A percentile compares a stretch with the other conserved stretches of the same genome.
Conservation (phyloP, 2,329 filamentous ascomycete genomes). For the Penicillium expansum region DNA sequence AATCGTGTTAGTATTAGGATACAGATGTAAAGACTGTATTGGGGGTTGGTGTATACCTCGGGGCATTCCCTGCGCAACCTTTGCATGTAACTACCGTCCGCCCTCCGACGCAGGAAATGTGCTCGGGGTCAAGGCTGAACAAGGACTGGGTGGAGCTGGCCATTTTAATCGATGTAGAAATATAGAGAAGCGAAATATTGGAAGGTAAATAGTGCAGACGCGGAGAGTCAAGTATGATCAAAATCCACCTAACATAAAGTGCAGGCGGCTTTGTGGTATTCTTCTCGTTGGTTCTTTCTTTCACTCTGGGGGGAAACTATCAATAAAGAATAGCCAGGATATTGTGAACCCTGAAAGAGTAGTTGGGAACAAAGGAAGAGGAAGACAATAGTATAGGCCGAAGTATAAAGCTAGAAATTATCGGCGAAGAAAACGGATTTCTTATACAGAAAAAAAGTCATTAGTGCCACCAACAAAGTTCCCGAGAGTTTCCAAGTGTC, state of each 20-base stretch:
- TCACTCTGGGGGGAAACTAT: neutral
- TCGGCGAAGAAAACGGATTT: slow-evolving; percentile 3
- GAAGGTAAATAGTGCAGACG: neutral
- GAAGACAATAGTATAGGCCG: slow-evolving; percentile 11
- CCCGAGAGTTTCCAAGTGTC: slow-evolving; percentile 15
- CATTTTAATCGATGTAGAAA: slow-evolving; percentile 17
- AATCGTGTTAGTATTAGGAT: neutral
- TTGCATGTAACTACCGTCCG: slow-evolving; percentile 35
- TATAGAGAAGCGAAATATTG: neutral
- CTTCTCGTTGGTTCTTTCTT: neutral
- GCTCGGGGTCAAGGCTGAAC: slow-evolving; percentile 31
- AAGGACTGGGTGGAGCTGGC: slow-evolving; percentile 15
- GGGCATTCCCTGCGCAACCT: slow-evolving; percentile 39
- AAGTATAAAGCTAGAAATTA: slow-evolving; percentile 19
- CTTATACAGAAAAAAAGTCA: slow-evolving; percentile 15
- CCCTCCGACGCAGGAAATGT: slow-evolving; percentile 36
- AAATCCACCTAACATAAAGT: neutral
- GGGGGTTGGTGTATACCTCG: slow-evolving; percentile 26
- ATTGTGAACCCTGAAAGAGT: slow-evolving; percentile 4
- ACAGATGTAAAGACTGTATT: neutral
- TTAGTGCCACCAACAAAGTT: slow-evolving; percentile 18
- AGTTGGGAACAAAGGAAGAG: slow-evolving; percentile 9
- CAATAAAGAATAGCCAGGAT: neutral
- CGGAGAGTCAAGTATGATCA: neutral
- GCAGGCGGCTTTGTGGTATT: neutral